Evolutionary conservation across 2,329 filamentous ascomycete genomes (phyloP), one percentile per base, ranked within the genome.

Genomic region (Simplicillium aogashimaense): DNA sequence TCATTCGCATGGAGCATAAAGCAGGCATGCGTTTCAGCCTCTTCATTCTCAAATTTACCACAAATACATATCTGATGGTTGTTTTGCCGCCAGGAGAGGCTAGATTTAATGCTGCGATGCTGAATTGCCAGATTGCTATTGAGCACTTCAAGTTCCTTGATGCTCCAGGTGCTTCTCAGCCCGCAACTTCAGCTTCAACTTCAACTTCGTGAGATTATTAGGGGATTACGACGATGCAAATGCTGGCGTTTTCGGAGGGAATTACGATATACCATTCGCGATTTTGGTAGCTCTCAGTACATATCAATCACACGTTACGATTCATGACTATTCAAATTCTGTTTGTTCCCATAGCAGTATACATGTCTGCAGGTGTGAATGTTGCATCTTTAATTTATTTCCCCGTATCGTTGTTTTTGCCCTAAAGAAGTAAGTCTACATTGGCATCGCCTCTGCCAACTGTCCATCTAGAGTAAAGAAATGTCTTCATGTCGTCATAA

Each of bases 51-150:
- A 86, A 94, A 50, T 88, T 98, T 50, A 98, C 92, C 2, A 94
- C 92, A 39, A 98, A 98, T 62, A 98, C 92, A 3, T 97, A 97
- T 55, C 81, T 98, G 44, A 86, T 94, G 54, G 86, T 94, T 8
- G 82, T 94, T 29, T 77, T 95, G 48, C 89, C 92, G 0, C 88
- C 90, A 0, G 89, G 89, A 17, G 90, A 97, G 61, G 86, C 86
- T 15, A 76, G 86, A 6, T 94, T 94, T 67, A 95, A 97, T 53
- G 80, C 85, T 39, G 89, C 89, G 11, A 79, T 92, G 59, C 71
- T 95, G 48, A 95, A 95, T 57, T 92, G 90, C 48, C 81, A 86
- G 61, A 82, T 94, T 43, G 89, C 88, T 1, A 75, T 87, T 35
- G 80, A 85, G 50, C 83, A 86, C 48, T 95, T 97, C 57, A 78